These are phyloP conservation scores for Coffea humblotiana DNA, from an alignment of 305 asterid species.

Conservation along the genomic window DNA sequence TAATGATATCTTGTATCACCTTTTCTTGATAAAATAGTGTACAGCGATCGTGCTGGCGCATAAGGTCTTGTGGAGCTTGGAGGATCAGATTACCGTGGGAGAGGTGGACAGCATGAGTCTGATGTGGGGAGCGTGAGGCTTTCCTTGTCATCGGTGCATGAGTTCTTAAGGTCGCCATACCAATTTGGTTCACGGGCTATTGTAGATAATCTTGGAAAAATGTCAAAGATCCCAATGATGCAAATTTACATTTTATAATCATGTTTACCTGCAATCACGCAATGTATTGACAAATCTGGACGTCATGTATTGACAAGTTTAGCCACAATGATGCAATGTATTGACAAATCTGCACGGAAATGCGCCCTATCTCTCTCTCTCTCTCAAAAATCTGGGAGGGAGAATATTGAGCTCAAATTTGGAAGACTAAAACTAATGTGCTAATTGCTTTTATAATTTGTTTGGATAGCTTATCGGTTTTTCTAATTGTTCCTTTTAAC, in stretches of 20 bases:
- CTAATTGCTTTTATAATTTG: too few relatives aligned
- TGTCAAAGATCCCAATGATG: slow-evolving; percentile 57
- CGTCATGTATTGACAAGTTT: slow-evolving; percentile 24
- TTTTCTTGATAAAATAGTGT: slow-evolving; percentile 45
- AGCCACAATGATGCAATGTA: slow-evolving; percentile 30
- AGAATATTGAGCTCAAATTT: too few relatives aligned
- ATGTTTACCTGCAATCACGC: slow-evolving; percentile 32
- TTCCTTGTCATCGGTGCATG: slow-evolving; percentile 60
- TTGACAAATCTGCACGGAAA: too few relatives aligned
- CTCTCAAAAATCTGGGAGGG: too few relatives aligned
- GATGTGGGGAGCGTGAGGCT: slow-evolving; percentile 76
- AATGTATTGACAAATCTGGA: slow-evolving; percentile 23
- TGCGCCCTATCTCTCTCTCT: too few relatives aligned
- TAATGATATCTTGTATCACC: slow-evolving; percentile 8
- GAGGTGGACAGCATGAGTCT: slow-evolving; percentile 82
- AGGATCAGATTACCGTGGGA: slow-evolving; percentile 93
- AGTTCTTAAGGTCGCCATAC: slow-evolving; percentile 78
- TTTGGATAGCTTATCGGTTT: too few relatives aligned
- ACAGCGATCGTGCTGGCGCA: slow-evolving; percentile 72
- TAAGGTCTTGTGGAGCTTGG: slow-evolving; percentile 81
- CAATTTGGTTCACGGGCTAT: slow-evolving; percentile 76
- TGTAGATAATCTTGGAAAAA: slow-evolving; percentile 46
- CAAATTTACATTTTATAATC: slow-evolving; percentile 52
- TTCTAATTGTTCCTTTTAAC: too few relatives aligned
- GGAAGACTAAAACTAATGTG: too few relatives aligned